These are phyloP conservation scores for Cladophialophora bantiana DNA, from an alignment of 2,329 filamentous ascomycete species.

Conservation along the genomic window DNA sequence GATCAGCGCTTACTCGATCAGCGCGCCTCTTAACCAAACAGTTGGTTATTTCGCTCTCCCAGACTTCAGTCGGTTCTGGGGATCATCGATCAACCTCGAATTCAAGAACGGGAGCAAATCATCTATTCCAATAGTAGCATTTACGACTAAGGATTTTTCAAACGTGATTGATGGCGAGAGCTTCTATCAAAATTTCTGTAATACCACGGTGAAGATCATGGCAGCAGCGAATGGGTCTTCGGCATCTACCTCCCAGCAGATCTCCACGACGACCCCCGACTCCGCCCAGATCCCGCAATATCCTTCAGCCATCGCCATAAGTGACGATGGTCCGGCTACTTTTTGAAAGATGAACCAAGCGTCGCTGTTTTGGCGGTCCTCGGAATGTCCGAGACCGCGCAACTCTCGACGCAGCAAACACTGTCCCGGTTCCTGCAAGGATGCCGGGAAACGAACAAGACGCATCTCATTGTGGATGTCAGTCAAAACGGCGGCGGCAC, in stretches of 20 bases:
- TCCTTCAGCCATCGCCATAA: slow-evolving; percentile 47
- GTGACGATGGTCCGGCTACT: slow-evolving; percentile 53
- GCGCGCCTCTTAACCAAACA: no score
- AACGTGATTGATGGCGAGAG: slow-evolving; percentile 15
- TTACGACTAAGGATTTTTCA: not conserved
- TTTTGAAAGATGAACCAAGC: slow-evolving; percentile 50
- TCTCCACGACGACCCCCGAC: slow-evolving; percentile 10
- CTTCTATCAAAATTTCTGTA: slow-evolving; percentile 28
- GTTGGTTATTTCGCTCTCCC: not conserved
- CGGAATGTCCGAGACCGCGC: slow-evolving; percentile 45
- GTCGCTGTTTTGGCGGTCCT: slow-evolving; percentile 55
- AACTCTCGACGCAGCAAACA: slow-evolving; percentile 34
- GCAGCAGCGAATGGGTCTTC: slow-evolving; percentile 14
- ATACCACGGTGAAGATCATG: slow-evolving; percentile 23
- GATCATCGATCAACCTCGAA: slow-evolving; percentile 9
- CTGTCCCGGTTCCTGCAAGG: slow-evolving; percentile 56
- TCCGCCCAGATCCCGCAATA: slow-evolving; percentile 40
- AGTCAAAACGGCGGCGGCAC: slow-evolving; percentile 66
- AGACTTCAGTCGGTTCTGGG: not conserved
- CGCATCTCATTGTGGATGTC: slow-evolving; percentile 68
- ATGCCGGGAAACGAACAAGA: slow-evolving; percentile 54
- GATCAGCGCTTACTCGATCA: not conserved
- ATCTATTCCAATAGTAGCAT: not conserved
- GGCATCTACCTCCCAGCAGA: slow-evolving; percentile 33
- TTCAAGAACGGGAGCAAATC: slow-evolving; percentile 16